Percentiles rank a stretch among this genome's conserved stretches.
Evolutionary conservation across 2,329 filamentous ascomycete species (phyloP).

Genomic region (Furcasterigmium furcatum): DNA sequence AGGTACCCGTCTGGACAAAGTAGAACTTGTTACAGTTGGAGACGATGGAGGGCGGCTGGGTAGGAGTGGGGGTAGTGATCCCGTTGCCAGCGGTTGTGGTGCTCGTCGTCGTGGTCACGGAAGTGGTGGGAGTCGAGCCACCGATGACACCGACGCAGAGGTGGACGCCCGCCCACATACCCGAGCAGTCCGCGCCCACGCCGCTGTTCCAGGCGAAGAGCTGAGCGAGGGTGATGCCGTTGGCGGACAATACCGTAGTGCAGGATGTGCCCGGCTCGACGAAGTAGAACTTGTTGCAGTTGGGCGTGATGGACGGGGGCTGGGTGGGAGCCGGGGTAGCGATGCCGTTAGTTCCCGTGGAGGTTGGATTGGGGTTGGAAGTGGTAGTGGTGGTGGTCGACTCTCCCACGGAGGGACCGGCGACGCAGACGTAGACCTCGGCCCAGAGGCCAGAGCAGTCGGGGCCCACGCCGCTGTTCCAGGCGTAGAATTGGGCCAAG

Average conservation of each 20-base stretch:
- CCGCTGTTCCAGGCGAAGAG: slow-evolving; percentile 17
- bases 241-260: slow-evolving; percentile 12
- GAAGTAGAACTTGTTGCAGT: slow-evolving; percentile 13
- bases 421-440: slow-evolving; percentile 10
- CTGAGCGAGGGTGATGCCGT: slow-evolving; percentile 17
- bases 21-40: slow-evolving; percentile 13
- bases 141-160: slow-evolving; percentile 2
- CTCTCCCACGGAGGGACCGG: not conserved
- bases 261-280: slow-evolving; percentile 5
- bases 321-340: slow-evolving; percentile 18
- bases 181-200: slow-evolving; percentile 1
- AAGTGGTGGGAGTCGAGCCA: not conserved
- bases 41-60: slow-evolving; percentile 8
- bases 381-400: slow-evolving; percentile 4
- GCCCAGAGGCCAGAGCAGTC: slow-evolving; percentile 11
- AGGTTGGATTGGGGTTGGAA: slow-evolving; percentile 2
- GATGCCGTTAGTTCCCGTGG: slow-evolving; percentile 5
- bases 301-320: slow-evolving; percentile 9
- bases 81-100: slow-evolving; percentile 8
- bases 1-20: slow-evolving; percentile 2
- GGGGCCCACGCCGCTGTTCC: slow-evolving; percentile 13
- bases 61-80: slow-evolving; percentile 11
- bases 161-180: slow-evolving; percentile 6
- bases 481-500: slow-evolving; percentile 15
- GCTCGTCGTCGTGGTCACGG: not conserved